Evolutionary conservation across 306 rosid species (phyloP), one percentile per base, ranked within the genome.

Genomic region (Glycine tomentella): DNA sequence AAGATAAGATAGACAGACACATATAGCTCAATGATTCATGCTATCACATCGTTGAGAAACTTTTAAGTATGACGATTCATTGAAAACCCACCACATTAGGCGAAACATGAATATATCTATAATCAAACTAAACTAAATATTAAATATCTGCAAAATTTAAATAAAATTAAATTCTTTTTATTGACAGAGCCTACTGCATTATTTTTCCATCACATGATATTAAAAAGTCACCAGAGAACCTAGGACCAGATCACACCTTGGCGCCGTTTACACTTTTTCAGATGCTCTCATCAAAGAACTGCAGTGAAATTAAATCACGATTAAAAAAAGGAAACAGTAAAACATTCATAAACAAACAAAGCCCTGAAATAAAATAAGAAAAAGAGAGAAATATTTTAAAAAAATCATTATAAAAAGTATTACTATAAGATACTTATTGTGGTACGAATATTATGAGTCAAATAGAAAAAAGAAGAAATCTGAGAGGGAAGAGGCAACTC

Each of bases 1-100:
- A 69, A 69, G 74, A 69, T 69, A 69, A 46, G 57, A 69, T 69
- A 42, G 51, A 66, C 12, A 42, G 33, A 69, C 56, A 69, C 74
- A 69, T n/a, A n/a, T 7, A 2, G 42, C 56, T 69, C 74, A 69
- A 45, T 69, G 38, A 69, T 69, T 69, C 74, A 2, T 7, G 16
- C 56, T 15, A 66, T 66, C 72, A 66, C 72, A 66, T 66, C 72
- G 25, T n/a, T 8, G 31, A 65, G 31, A 40, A 65, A 3, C 50
- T n/a, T 65, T 65, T 40, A 65, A 40, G 50, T 66, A 66, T 33
- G 31, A 51, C 14, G 6, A 66, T 66, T 66, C 51, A 66, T 66
- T 66, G 7, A 66, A 66, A 66, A 66, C 51, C 51, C 15, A 40
- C 71, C 33, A n/a, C 71, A 40, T n/a, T 65, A n/a, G 13, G 0